Base-by-base conservation (phyloP, 2,329 filamentous ascomycete genomes). In the Trichoderma citrinoviride region DNA sequence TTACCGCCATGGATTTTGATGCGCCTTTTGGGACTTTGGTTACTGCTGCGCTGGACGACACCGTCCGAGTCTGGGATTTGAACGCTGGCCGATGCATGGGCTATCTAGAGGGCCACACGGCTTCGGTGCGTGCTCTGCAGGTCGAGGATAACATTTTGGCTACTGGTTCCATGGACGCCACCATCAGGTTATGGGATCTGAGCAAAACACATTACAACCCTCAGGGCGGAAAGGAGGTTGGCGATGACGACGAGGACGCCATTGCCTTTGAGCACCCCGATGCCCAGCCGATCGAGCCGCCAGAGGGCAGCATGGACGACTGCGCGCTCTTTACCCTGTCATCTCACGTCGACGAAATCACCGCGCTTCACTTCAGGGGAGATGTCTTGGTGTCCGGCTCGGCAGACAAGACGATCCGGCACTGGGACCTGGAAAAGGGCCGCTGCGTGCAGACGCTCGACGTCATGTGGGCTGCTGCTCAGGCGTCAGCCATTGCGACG, bases 351-450 rank as follows among this genome's bases (percentile, higher is more conserved):
- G 94, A 92, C 68, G 94, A 97, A 79, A 90, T 99, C 68, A 98
- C 95, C 14, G 94, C 95, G 7, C 83, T 99, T 25, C 90, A 98
- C 78, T 96, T 99, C 79, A 86, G 88, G 66, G 91, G 91, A 63
- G 89, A 97, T 70, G 93, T 92, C 0, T 84, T 99, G 17, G 93
- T 99, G 37, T 99, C 95, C 2, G 95, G 95, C 14, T 98, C 94
- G 7, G 90, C 95, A 0, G 95, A 99, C 80, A 99, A 99, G 83
- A 99, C 95, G 1, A 82, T 99, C 63, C 89, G 95, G 50, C 95
- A 99, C 76, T 99, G 95, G 95, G 95, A 99, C 80, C 83, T 99
- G 56, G 91, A 94, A 72, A 97, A 93, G 76, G 95, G 95, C n/a
- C 90, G 95, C 55, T 98, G 95, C 76, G 91, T 99, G 61, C 95